Evolutionary conservation across 768 basidiomycete species (phyloP).

Genomic region (Boletus pseudo-olivaceus): DNA sequence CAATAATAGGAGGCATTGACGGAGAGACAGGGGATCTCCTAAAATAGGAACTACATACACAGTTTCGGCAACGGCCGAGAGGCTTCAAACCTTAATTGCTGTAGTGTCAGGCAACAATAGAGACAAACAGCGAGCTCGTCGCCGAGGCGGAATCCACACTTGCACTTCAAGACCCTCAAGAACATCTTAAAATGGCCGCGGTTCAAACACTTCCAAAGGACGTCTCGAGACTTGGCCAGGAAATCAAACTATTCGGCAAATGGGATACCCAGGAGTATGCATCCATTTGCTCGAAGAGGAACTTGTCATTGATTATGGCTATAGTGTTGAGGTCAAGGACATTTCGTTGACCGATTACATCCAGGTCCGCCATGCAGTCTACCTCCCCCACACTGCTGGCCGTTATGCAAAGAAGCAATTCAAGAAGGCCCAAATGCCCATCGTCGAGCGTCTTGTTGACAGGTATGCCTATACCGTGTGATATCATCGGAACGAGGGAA

Average conservation of each 20-base stretch:
- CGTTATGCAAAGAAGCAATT: slow-evolving; percentile 99
- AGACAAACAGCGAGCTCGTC: slow-evolving; percentile 26
- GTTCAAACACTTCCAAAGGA: slow-evolving; percentile 77
- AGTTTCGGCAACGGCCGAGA: slow-evolving; percentile 27
- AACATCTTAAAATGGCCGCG: slow-evolving; percentile 52
- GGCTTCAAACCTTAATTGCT: slow-evolving; percentile 25
- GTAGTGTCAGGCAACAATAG: slow-evolving; percentile 10
- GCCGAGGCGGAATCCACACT: slow-evolving; percentile 13
- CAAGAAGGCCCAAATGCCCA: slow-evolving; percentile 99
- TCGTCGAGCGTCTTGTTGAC: slow-evolving; percentile 98
- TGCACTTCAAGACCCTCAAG: slow-evolving; percentile 31
- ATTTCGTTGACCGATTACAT: slow-evolving; percentile 99
- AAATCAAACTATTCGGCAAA: slow-evolving; percentile 97
- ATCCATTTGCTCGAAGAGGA: background rate
- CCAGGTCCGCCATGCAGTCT: slow-evolving; percentile 96
- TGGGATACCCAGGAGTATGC: slow-evolving; percentile 97
- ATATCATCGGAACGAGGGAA: background rate
- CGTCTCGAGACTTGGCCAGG: slow-evolving; percentile 74
- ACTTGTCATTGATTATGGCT: slow-evolving; percentile 16
- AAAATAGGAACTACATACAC: slow-evolving; percentile 26
- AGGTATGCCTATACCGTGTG: slow-evolving; percentile 48
- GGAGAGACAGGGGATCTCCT: background rate
- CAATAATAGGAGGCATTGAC: too few species aligned
- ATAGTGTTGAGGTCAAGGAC: slow-evolving; percentile 96
- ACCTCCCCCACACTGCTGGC: slow-evolving; percentile 97